Evolutionary conservation across 129 eudicot genomes (phyloP).

Genomic region (Tanacetum coccineum): DNA sequence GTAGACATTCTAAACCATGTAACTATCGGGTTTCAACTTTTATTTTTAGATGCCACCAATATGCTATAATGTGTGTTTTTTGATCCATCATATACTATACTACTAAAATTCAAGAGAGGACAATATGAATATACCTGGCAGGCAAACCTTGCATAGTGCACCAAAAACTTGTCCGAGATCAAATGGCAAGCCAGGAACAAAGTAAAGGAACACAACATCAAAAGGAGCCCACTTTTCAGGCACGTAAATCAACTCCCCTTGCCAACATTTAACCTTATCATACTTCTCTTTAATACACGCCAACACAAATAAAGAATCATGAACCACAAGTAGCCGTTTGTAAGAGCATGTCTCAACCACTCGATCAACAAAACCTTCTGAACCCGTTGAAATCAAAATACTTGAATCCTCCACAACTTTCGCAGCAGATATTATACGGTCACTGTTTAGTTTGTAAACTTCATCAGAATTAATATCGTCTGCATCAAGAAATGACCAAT

Average conservation of each 20-base stretch:
- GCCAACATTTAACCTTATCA: conserved; percentile 77
- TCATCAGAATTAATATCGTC: conserved; percentile 38
- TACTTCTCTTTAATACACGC: conserved; percentile 73
- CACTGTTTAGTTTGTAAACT: conserved; percentile 38
- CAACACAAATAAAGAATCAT: conserved; percentile 67
- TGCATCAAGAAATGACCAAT: conserved; percentile 85
- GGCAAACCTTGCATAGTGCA: conserved; percentile 48
- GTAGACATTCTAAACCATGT: too few species aligned
- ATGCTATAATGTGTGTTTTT: too few species aligned
- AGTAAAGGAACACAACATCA: too few species aligned
- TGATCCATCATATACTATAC: too few species aligned
- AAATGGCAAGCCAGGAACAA: conserved; percentile 54
- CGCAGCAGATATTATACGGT: conserved; percentile 54
- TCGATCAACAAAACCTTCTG: conserved; percentile 73
- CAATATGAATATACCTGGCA: too few species aligned
- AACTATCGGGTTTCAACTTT: too few species aligned
- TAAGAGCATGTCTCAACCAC: conserved; percentile 47
- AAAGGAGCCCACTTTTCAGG: too few species aligned
- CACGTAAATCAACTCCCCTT: conserved; percentile 63
- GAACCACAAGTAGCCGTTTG: conserved; percentile 65
- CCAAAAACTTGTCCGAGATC: conserved; percentile 57
- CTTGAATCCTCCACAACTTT: conserved; percentile 48
- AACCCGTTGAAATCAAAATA: conserved; percentile 61
- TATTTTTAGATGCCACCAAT: too few species aligned
- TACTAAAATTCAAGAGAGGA: too few species aligned